These are phyloP conservation scores for Colletotrichum tropicale DNA, from an alignment of 2,329 filamentous ascomycete species.

Conservation along the genomic window DNA sequence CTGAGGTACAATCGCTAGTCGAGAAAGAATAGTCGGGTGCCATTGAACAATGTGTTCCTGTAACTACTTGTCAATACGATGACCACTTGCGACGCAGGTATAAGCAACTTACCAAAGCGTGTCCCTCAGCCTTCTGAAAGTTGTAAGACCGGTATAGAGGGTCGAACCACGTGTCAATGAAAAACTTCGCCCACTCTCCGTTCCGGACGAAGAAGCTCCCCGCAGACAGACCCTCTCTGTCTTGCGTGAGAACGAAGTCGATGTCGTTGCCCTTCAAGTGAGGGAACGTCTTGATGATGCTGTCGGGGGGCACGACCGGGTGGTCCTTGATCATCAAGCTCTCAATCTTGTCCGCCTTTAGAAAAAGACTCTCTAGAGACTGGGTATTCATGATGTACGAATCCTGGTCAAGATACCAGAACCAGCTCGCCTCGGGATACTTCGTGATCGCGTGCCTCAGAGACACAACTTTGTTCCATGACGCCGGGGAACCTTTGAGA, in stretches of 20 bases:
- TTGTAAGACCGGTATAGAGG: conserved; percentile 93
- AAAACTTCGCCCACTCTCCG: conserved; percentile 90
- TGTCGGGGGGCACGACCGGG: conserved; percentile 91
- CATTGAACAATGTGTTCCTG: conserved; percentile 91
- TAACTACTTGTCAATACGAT: neutral
- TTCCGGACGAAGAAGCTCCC: conserved; percentile 81
- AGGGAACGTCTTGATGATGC: conserved; percentile 92
- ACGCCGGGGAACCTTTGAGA: conserved; percentile 60
- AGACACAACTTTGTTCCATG: conserved; percentile 83
- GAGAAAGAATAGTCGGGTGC: conserved; percentile 94
- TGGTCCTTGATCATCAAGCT: conserved; percentile 82
- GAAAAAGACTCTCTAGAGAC: conserved; percentile 73
- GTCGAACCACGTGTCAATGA: conserved; percentile 95
- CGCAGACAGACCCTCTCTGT: conserved; percentile 77
- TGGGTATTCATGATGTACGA: conserved; percentile 87
- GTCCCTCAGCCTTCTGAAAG: conserved; percentile 91
- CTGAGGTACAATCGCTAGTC: conserved; percentile 89
- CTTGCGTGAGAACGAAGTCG: conserved; percentile 84
- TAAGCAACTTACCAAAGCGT: conserved; percentile 74
- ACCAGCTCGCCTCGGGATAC: conserved; percentile 76
- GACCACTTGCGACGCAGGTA: neutral
- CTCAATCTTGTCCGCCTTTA: conserved; percentile 71
- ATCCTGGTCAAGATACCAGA: conserved; percentile 88
- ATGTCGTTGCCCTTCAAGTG: conserved; percentile 80
- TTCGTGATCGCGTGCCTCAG: conserved; percentile 86